Percentiles rank a stretch among this genome's conserved stretches.
phyloP scores from a whole-genome alignment of 108 stramenopile genomes.

The Nitzschia sp. region DNA sequence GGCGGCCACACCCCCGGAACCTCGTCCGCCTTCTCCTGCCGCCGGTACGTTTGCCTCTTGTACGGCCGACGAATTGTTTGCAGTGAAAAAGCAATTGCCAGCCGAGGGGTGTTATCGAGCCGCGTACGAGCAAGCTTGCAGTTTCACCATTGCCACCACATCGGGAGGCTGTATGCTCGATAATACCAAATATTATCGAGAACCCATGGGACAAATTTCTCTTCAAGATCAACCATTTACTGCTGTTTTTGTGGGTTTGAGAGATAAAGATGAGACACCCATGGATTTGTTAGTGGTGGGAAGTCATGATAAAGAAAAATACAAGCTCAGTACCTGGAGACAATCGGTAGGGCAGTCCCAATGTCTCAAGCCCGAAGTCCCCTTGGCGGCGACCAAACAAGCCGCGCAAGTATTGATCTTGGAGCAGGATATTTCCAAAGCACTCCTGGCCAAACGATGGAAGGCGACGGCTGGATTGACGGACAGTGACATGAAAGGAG shows the following conservation, averaged over 20 bases:
- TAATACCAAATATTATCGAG: slow-evolving; percentile 2
- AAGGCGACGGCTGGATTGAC: neutral
- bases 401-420: neutral
- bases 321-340: neutral
- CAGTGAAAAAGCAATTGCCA: slow-evolving; percentile 7
- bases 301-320: slow-evolving; percentile 1
- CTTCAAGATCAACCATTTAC: neutral
- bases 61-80: neutral
- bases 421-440: neutral
- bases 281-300: slow-evolving; percentile 11
- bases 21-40: neutral
- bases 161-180: slow-evolving; percentile 2
- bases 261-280: neutral
- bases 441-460: neutral
- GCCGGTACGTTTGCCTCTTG: neutral
- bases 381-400: neutral
- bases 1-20: neutral
- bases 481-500: neutral
- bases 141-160: slow-evolving; percentile 25
- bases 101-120: neutral
- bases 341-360: neutral
- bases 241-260: neutral
- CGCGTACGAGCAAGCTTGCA: slow-evolving; percentile 13
- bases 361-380: neutral
- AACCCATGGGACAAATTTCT: neutral